Conservation (phyloP, 1,284 basidiomycete genomes). For the Malassezia restricta region DNA sequence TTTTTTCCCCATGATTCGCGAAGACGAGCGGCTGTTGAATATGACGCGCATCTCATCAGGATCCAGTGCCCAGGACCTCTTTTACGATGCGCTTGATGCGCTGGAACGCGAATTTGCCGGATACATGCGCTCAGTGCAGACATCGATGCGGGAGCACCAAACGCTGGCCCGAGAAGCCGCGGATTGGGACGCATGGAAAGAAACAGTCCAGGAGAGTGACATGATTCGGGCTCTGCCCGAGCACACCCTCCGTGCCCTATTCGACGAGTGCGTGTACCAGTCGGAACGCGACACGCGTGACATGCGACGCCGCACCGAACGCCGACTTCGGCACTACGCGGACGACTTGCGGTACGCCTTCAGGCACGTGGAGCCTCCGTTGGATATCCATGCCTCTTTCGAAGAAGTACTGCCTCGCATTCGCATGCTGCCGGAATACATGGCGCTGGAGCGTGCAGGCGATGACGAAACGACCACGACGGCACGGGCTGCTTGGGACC, state of each 20-base stretch:
- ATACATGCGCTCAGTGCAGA: conserved; percentile 58
- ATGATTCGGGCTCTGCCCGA: conserved; percentile 1
- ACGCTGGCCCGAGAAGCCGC: conserved; percentile 36
- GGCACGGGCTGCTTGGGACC: conserved; percentile 32
- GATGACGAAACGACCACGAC: conserved; percentile 21
- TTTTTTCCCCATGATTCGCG: conserved; percentile 62
- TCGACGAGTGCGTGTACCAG: conserved; percentile 57
- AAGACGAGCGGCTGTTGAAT: conserved; percentile 68
- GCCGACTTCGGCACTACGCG: conserved; percentile 70
- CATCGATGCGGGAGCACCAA: conserved; percentile 52
- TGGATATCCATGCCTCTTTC: conserved; percentile 22
- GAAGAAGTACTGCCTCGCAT: conserved; percentile 16
- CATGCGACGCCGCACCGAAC: conserved; percentile 64
- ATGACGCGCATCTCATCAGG: conserved; percentile 74
- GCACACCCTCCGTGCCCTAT: conserved; percentile 12
- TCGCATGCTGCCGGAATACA: conserved; percentile 18
- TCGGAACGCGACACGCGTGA: conserved; percentile 59
- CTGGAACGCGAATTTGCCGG: conserved; percentile 72
- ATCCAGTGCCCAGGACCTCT: conserved; percentile 83
- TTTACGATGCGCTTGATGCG: conserved; percentile 82
- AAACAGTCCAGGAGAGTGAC: neutral
- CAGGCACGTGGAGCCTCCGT: conserved; percentile 67
- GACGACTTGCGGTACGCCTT: conserved; percentile 93
- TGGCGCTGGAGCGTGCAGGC: conserved; percentile 14
- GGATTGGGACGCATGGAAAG: conserved; percentile 9